Evolutionary conservation across 2,329 filamentous ascomycete genomes (phyloP).

Genomic region (Remersonia thermophila): DNA sequence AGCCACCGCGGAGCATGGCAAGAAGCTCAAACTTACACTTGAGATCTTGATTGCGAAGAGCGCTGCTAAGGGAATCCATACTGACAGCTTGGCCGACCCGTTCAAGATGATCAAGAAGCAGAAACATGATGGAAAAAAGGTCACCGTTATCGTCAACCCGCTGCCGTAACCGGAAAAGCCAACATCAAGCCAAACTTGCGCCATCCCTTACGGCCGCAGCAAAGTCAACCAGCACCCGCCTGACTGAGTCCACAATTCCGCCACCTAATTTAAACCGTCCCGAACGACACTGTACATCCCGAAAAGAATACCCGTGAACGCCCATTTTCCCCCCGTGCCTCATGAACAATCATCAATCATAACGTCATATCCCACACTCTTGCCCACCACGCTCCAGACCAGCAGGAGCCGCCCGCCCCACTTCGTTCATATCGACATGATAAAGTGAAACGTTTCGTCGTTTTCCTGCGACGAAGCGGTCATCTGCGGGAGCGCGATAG

Average conservation of each 20-base stretch:
- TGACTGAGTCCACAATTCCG: not conserved
- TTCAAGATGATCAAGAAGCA: conserved; percentile 26
- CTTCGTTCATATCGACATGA: too few relatives aligned
- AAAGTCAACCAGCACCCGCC: not conserved
- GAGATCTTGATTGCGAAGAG: conserved; percentile 23
- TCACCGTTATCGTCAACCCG: conserved; percentile 11
- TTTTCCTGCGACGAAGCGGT: too few relatives aligned
- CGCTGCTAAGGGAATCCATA: conserved; percentile 21
- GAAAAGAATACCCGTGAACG: too few relatives aligned
- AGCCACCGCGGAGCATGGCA: conserved; percentile 18
- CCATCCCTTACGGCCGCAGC: not conserved
- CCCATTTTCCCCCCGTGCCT: too few relatives aligned
- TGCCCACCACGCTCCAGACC: too few relatives aligned
- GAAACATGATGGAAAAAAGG: conserved; percentile 23
- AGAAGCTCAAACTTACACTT: conserved; percentile 27
- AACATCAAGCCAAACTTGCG: not conserved
- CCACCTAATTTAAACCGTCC: not conserved
- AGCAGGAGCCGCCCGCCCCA: too few relatives aligned
- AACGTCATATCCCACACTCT: too few relatives aligned
- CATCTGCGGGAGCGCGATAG: too few relatives aligned
- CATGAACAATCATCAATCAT: too few relatives aligned
- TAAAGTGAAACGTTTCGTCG: too few relatives aligned
- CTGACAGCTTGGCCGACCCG: conserved; percentile 23
- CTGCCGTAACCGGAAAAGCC: not conserved
- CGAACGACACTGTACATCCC: too few relatives aligned